Conservation (phyloP, 2,329 filamentous ascomycete species). For the Fusarium nematophilum region DNA sequence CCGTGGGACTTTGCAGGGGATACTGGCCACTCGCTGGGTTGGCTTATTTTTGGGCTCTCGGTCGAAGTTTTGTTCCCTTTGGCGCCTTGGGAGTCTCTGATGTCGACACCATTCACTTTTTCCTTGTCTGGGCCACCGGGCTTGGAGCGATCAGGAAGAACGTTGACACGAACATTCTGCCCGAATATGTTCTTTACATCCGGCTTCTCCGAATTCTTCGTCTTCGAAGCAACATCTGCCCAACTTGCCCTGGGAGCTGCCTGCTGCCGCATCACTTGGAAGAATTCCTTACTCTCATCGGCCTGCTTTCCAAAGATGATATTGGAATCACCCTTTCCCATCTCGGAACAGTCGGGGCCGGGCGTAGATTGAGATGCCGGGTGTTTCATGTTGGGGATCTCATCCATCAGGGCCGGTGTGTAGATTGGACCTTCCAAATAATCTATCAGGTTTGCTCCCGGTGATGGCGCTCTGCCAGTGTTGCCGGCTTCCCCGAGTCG, state of each 20-base stretch:
- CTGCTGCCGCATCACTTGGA: constrained; percentile 40
- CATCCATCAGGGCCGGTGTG: constrained; percentile 31
- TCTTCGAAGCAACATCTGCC: constrained; percentile 18
- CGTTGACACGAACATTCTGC: constrained; percentile 12
- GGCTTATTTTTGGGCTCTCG: not conserved
- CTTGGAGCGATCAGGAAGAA: not conserved
- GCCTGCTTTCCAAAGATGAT: constrained; percentile 23
- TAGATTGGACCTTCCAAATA: constrained; percentile 13
- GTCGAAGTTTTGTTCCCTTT: no score
- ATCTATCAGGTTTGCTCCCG: constrained; percentile 30
- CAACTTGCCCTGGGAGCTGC: constrained; percentile 13
- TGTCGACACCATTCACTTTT: no score
- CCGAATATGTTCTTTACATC: constrained; percentile 19
- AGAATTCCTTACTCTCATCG: constrained; percentile 16
- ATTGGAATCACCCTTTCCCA: not conserved
- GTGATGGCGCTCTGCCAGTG: not conserved
- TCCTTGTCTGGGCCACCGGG: not conserved
- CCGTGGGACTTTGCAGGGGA: not conserved
- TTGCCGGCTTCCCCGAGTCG: no score
- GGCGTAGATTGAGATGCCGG: not conserved
- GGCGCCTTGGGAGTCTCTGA: not conserved
- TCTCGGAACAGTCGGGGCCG: not conserved
- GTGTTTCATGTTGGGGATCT: no score
- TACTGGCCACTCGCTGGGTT: not conserved
- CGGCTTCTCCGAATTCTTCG: not conserved